Conservation (phyloP, 2,329 filamentous ascomycete species). For the Nemania serpens region DNA sequence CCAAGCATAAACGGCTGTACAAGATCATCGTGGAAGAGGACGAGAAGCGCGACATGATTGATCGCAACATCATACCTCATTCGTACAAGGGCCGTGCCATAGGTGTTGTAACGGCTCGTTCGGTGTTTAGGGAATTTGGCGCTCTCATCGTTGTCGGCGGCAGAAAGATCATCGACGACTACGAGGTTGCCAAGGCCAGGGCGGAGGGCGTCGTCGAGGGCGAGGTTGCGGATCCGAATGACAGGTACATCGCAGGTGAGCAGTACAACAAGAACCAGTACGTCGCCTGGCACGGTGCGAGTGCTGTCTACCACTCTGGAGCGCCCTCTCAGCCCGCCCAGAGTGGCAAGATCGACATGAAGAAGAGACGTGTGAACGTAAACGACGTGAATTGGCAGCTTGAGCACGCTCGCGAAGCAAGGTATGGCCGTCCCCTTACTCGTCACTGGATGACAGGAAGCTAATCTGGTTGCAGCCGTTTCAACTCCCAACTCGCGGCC, state of each 20-base stretch:
- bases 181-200: conserved; percentile 75
- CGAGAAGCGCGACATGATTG: conserved; percentile 96
- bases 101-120: conserved; percentile 93
- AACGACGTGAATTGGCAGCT: conserved; percentile 97
- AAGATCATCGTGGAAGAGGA: conserved; percentile 98
- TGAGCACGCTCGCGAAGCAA: conserved; percentile 89
- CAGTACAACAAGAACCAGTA: conserved; percentile 99
- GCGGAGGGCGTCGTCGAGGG: conserved; percentile 83
- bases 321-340: conserved; percentile 76
- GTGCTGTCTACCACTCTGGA: conserved; percentile 89
- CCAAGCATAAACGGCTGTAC: conserved; percentile 93
- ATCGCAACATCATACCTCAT: conserved; percentile 92
- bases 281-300: conserved; percentile 97
- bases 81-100: conserved; percentile 98
- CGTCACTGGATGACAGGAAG: not conserved
- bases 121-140: conserved; percentile 96
- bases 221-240: conserved; percentile 87
- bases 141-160: conserved; percentile 93
- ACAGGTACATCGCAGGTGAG: conserved; percentile 75
- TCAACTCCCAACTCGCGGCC: conserved; percentile 76
- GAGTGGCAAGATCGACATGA: conserved; percentile 76
- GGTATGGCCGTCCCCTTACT: conserved; percentile 57
- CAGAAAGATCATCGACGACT: conserved; percentile 85
- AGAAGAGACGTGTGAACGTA: conserved; percentile 84
- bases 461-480: conserved; percentile 63